Conservation (phyloP, 352 stramenopile species). For the Pythium rhizo-oryzae region DNA sequence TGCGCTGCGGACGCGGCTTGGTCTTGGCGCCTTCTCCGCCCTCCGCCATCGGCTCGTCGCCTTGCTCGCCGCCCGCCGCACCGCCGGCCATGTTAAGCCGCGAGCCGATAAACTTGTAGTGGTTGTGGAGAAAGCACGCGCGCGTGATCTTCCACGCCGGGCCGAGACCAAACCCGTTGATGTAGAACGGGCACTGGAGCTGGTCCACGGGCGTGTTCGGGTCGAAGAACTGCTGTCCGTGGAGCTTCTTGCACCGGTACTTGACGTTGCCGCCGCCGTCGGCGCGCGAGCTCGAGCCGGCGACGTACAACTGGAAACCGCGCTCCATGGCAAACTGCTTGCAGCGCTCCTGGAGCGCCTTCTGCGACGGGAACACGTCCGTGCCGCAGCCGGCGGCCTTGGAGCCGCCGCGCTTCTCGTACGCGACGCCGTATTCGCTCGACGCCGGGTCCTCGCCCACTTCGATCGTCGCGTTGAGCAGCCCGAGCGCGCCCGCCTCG, state of each 20-base stretch:
- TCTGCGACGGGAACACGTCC: conserved; percentile 65
- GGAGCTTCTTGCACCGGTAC: conserved; percentile 82
- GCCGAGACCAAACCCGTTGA: conserved; percentile 75
- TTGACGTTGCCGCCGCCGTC: conserved; percentile 83
- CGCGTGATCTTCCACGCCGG: conserved; percentile 76
- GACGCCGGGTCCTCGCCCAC: conserved; percentile 46
- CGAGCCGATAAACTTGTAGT: conserved; percentile 86
- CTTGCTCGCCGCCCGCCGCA: conserved; percentile 9
- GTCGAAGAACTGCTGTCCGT: conserved; percentile 81
- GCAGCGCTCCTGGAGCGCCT: conserved; percentile 70
- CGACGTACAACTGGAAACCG: conserved; percentile 74
- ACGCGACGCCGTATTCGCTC: conserved; percentile 68
- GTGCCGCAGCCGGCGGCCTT: conserved; percentile 52
- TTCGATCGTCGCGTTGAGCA: conserved; percentile 50
- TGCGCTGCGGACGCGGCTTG: conserved; percentile 44
- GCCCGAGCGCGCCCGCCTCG: conserved; percentile 47
- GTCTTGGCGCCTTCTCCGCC: conserved; percentile 2
- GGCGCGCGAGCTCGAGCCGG: conserved; percentile 61
- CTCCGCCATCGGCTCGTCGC: neutral
- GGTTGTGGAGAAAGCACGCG: conserved; percentile 78
- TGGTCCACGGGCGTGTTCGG: conserved; percentile 44
- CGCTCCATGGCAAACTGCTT: conserved; percentile 79
- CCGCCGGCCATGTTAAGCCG: conserved; percentile 26
- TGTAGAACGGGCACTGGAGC: conserved; percentile 80
- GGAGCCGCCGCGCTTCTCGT: conserved; percentile 74